Base-by-base conservation (phyloP, 2,329 filamentous ascomycete genomes). In the Kalaharituber pfeilii region DNA sequence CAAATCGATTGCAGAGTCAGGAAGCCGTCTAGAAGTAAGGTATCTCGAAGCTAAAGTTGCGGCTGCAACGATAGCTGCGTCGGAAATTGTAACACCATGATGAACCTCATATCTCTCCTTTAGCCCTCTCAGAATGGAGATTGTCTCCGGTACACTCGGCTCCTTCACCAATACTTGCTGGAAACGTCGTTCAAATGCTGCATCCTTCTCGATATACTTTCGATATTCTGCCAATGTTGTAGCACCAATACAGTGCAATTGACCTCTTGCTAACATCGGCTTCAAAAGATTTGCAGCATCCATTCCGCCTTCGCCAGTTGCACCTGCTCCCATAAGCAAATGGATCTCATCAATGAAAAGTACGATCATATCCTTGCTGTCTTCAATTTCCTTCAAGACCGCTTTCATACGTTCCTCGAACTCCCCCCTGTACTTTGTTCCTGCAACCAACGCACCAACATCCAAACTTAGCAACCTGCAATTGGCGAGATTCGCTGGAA, bases 381-480 rank as follows among this genome's bases (percentile, higher is more conserved):
- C 82, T 62, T 88, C 78, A 56, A 98, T 94, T 71, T 98, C 91
- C 69, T 96, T 98, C 64, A 98, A 70, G 4, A 98, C 91, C 53
- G 89, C 88, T 77, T 98, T 98, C 88, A 98, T 96, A 63, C 91
- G 80, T 74, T 98, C 91, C 69, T 98, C 91, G 57, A 98, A 98
- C 69, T 98, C 91, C 72, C 91, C 91, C 50, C 91, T 82, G 73
- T 93, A 98, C 72, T 98, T 98, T 78, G 87, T 95, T 62, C 91
- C 91, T 56, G 91, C 91, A 59, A 98, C 89, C 55, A 98, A 75
- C 24, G 89, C 84, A 64, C 91, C 91, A 49, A 98, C 89, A 65
- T 98, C 91, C 47, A 98, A 80, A 3, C 91, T 95, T 54, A 98
- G 80, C 57, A 98, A 75, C 68, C 84, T 91, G 77, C 91, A 98